Evolutionary conservation across 2,329 filamentous ascomycete species (phyloP), one percentile per base, ranked within the genome.

Genomic region (Microdochium trichocladiopsis): DNA sequence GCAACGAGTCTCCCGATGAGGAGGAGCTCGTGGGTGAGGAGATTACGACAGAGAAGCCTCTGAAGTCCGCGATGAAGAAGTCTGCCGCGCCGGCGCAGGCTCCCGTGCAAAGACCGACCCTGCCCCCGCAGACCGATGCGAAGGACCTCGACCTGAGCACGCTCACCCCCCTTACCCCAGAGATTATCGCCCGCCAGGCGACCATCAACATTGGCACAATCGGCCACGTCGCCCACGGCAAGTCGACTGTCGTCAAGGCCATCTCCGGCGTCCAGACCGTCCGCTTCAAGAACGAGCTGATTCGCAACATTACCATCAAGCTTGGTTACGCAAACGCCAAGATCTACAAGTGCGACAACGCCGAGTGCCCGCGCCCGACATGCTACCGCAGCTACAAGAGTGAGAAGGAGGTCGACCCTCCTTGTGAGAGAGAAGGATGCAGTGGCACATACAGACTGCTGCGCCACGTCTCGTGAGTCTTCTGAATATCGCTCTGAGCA

Each of bases 241-340:
- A 97, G 73, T 96, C 90, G 56, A 99, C 94, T 22, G 94, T 99
- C 50, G 94, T 99, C 64, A 99, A 99, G 81, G 94, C 94, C 64
- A 97, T 99, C 65, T 97, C 94, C 2, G 94, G 94, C 57, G 94
- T 99, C 58, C 94, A 99, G 81, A 99, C 94, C 18, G 94, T 99
- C 67, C 85, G 94, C 62, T 99, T 99, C 82, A 99, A 99, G 87
- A 99, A 97, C 78, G 94, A 99, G 76, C 77, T 96, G 75, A 95
- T 97, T 76, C 83, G 94, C 67, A 99, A 99, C 73, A 99, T 99
- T 67, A 99, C 94, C 66, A 99, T 99, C 80, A 99, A 99, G 84
- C 83, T 99, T 65, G 94, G 94, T 70, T 99, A 99, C 72, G 94
- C 94, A 71, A 99, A 99, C 72, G 94, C 94, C 64, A 97, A 99